Conservation (phyloP, 2,329 filamentous ascomycete genomes). For the Aspergillus persii region DNA sequence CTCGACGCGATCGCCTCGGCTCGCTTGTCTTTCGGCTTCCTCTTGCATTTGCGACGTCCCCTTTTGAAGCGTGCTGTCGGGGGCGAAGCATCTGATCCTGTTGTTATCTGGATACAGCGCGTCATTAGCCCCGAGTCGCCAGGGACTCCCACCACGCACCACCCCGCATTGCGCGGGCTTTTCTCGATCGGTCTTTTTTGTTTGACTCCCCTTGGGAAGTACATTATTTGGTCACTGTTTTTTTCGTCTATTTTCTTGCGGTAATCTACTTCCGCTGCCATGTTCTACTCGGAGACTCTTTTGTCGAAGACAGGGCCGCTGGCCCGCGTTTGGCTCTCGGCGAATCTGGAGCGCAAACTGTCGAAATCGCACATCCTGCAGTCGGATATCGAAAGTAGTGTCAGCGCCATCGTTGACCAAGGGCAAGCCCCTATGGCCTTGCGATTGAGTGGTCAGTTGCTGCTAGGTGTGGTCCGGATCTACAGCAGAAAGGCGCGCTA, state of each 20-base stretch:
- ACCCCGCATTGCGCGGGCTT: constrained; percentile 35
- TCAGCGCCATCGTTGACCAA: constrained; percentile 90
- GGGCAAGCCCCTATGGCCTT: constrained; percentile 93
- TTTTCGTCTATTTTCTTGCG: neutral
- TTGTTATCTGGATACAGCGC: constrained; percentile 35
- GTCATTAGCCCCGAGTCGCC: constrained; percentile 27
- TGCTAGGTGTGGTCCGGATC: constrained; percentile 94
- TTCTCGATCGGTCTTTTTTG: constrained; percentile 10
- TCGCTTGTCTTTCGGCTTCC: constrained; percentile 1
- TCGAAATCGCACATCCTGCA: constrained; percentile 95
- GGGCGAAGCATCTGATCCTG: constrained; percentile 17
- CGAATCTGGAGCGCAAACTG: constrained; percentile 97
- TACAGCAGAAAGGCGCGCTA: constrained; percentile 98
- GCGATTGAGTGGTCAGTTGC: constrained; percentile 86
- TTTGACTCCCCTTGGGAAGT: constrained; percentile 32
- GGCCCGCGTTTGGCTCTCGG: constrained; percentile 96
- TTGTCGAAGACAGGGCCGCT: constrained; percentile 95
- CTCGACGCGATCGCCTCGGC: neutral
- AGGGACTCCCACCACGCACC: constrained; percentile 22
- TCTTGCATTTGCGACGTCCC: neutral
- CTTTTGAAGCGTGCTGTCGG: constrained; percentile 4
- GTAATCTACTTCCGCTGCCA: constrained; percentile 40
- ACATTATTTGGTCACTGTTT: neutral
- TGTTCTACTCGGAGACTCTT: constrained; percentile 98
- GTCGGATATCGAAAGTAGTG: constrained; percentile 90